Base-by-base conservation (phyloP, 352 stramenopile genomes). In the Salisapilia sapeloensis region DNA sequence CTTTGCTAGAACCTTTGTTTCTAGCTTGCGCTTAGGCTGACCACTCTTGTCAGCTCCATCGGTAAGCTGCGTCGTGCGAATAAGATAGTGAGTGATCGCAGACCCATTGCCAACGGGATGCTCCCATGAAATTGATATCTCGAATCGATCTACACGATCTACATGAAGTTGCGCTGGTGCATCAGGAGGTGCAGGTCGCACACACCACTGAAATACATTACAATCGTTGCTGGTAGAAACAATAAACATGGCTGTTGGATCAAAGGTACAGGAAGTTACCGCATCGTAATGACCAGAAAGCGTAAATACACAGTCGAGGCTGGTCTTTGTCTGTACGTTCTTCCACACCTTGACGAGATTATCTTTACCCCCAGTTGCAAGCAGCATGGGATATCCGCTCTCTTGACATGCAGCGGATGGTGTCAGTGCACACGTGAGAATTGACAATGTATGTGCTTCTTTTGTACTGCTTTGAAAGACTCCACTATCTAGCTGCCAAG, bases 331-430 rank as follows among this genome's bases (percentile, higher is more conserved):
- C 19, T 36, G 18, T 32, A 27, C 17, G 35, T 48, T 42, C 2
- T 48, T 38, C 65, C 65, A 78, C 0, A 81, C 46, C 37, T 78
- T 81, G 16, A 78, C 53, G n/a, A 74, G 33, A 16, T 78, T 78
- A 42, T 77, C 65, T 13, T 59, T 63, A 6, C 43, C 65, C 16
- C 59, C 59, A 11, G 62, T 81, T 4, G 61, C 60, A 9, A 78
- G 34, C 3, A 76, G 22, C 21, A 66, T 49, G 1, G 69, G 43
- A 1, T 44, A 23, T 31, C 52, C 27, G 10, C 39, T 50, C 6
- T 24, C 17, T 14, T 15, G 24, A 6, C 19, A 45, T 1, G 49
- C 56, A 0, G 35, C 47, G 6, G 48, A 33, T 1, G 40, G 52
- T 9, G 61, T 72, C 2, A 77, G 29, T 3, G 62, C 41, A n/a